Conservation (phyloP, 163 green algal genomes). For the Prototheca wickerhamii region DNA sequence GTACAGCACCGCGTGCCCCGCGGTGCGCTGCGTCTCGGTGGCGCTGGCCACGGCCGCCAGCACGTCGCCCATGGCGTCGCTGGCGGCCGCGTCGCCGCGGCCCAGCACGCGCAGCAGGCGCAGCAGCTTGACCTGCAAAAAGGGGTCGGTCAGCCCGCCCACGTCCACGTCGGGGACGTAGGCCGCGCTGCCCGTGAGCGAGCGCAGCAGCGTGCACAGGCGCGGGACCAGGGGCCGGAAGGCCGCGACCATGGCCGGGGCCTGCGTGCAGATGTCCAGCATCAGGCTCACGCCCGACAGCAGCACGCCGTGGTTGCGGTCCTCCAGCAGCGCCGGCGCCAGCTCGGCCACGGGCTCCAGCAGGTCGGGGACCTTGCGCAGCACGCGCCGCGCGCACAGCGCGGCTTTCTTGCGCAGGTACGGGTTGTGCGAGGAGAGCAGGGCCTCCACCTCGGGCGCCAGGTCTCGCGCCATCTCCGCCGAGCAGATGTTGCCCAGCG, state of each 20-base stretch:
- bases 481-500: slow-evolving; percentile 93
- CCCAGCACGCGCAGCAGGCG: slow-evolving; percentile 74
- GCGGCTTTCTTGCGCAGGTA: slow-evolving; percentile 97
- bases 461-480: slow-evolving; percentile 94
- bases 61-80: slow-evolving; percentile 93
- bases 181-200: slow-evolving; percentile 37
- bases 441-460: slow-evolving; percentile 83
- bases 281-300: slow-evolving; percentile 74
- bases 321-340: slow-evolving; percentile 58
- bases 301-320: slow-evolving; percentile 86
- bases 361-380: slow-evolving; percentile 91
- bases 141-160: slow-evolving; percentile 88
- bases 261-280: slow-evolving; percentile 54
- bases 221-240: slow-evolving; percentile 52
- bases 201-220: slow-evolving; percentile 60
- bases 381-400: slow-evolving; percentile 74
- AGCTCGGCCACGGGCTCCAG: slow-evolving; percentile 72
- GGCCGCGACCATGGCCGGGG: slow-evolving; percentile 26
- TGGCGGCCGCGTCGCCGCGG: slow-evolving; percentile 60
- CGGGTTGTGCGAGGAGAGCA: slow-evolving; percentile 66
- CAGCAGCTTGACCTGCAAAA: slow-evolving; percentile 88
- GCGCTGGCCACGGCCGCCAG: slow-evolving; percentile 89
- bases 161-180: slow-evolving; percentile 81
- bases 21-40: slow-evolving; percentile 72
- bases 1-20: slow-evolving; percentile 94